phyloP scores from a whole-genome alignment of 306 rosid species.

The Castanea mollissima region DNA sequence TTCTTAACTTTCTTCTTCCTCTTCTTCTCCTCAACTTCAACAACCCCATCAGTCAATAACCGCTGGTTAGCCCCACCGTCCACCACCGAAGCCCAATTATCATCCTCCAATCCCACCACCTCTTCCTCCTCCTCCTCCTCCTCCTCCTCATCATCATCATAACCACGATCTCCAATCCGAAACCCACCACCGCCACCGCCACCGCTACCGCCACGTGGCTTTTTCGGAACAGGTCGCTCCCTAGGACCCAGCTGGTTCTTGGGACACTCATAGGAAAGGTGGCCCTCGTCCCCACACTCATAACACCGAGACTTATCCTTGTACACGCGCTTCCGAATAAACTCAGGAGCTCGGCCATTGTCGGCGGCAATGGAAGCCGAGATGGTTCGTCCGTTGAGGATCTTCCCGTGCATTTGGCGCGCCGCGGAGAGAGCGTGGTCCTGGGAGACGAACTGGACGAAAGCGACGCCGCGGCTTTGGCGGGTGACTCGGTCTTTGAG shows the following conservation, averaged over 20 bases:
- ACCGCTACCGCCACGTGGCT: constrained; percentile 7
- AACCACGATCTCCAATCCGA: too few species aligned
- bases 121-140: constrained; percentile 11
- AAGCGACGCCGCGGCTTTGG: constrained; percentile 80
- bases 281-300: constrained; percentile 80
- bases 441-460: constrained; percentile 78
- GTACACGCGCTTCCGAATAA: constrained; percentile 66
- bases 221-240: constrained; percentile 57
- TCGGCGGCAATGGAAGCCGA: constrained; percentile 78
- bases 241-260: constrained; percentile 72
- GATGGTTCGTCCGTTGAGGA: constrained; percentile 70
- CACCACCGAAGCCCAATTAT: constrained; percentile 86
- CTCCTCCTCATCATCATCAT: not conserved
- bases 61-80: constrained; percentile 55
- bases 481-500: constrained; percentile 85
- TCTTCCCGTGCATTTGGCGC: constrained; percentile 50
- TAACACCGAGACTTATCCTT: constrained; percentile 72
- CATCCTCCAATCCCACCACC: constrained; percentile 40
- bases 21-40: constrained; percentile 32
- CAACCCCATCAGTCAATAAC: constrained; percentile 41
- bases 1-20: constrained; percentile 57
- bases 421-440: constrained; percentile 58
- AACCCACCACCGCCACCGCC: too few species aligned
- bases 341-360: constrained; percentile 85
- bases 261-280: constrained; percentile 81